These are phyloP conservation scores for Syzygium jambos DNA, from an alignment of 345 rosid species.

Conservation along the genomic window DNA sequence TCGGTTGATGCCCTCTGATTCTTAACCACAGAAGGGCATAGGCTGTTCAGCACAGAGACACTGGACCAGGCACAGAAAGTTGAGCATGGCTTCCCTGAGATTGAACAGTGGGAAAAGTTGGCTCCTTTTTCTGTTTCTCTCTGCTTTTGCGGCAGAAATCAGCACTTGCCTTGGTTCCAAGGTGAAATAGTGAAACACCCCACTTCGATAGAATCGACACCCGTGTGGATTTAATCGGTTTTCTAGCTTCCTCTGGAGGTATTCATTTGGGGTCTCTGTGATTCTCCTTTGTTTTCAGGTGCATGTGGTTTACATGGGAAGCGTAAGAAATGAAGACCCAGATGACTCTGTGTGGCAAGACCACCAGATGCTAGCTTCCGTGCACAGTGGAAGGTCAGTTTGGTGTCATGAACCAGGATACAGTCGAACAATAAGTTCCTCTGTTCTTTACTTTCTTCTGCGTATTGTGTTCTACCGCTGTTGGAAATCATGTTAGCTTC, in stretches of 20 bases:
- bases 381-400: slow-evolving; percentile 35
- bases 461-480: background rate
- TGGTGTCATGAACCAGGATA: background rate
- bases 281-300: slow-evolving; percentile 15
- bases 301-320: slow-evolving; percentile 42
- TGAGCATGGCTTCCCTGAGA: background rate
- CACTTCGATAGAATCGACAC: background rate
- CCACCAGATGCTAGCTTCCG: slow-evolving; percentile 31
- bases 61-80: background rate
- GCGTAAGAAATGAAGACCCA: slow-evolving; percentile 10
- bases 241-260: background rate
- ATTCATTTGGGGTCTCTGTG: background rate
- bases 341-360: slow-evolving; percentile 14
- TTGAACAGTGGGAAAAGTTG: background rate
- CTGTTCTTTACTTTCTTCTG: background rate
- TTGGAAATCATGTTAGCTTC: background rate
- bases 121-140: slow-evolving; percentile 6
- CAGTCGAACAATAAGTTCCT: background rate
- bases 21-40: background rate
- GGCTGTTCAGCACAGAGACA: background rate
- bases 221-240: background rate
- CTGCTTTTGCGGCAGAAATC: slow-evolving; percentile 3
- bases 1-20: background rate
- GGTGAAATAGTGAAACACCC: background rate
- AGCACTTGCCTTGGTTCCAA: slow-evolving; percentile 14